A percentile compares a stretch with the other conserved stretches of the same genome.
Conservation (phyloP, 2,329 filamentous ascomycete genomes). For the Phialophora chinensis region DNA sequence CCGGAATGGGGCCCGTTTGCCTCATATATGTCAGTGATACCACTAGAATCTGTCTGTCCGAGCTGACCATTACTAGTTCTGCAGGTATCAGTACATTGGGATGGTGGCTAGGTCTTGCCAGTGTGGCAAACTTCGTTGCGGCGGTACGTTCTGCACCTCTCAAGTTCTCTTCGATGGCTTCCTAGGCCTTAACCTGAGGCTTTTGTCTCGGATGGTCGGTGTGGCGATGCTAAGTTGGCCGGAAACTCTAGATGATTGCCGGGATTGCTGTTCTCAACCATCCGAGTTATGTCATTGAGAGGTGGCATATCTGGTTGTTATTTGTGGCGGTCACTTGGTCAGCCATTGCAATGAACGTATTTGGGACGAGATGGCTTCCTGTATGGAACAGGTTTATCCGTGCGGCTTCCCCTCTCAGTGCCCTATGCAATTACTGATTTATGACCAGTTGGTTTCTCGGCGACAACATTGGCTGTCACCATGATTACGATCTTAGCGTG, state of each 20-base stretch:
- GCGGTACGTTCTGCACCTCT: neutral
- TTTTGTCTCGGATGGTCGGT: neutral
- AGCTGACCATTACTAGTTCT: slow-evolving; percentile 16
- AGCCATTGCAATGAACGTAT: slow-evolving; percentile 25
- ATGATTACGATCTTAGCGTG: slow-evolving; percentile 37
- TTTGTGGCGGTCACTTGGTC: slow-evolving; percentile 26
- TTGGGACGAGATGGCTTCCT: slow-evolving; percentile 21
- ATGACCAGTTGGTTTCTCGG: slow-evolving; percentile 23
- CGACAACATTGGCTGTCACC: slow-evolving; percentile 33
- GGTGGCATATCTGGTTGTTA: slow-evolving; percentile 30
- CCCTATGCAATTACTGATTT: neutral
- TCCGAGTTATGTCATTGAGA: slow-evolving; percentile 18
- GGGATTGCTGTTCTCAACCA: slow-evolving; percentile 22
- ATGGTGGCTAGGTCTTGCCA: slow-evolving; percentile 30
- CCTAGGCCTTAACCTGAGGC: too few relatives aligned
- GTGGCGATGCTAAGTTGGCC: neutral
- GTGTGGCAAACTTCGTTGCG: slow-evolving; percentile 31
- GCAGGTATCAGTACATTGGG: slow-evolving; percentile 29
- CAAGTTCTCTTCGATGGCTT: neutral
- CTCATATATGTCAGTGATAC: slow-evolving; percentile 26
- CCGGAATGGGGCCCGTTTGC: slow-evolving; percentile 26
- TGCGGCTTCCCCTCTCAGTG: neutral
- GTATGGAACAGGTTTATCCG: slow-evolving; percentile 28
- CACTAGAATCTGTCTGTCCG: neutral
- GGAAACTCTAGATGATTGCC: slow-evolving; percentile 23